phyloP scores from a whole-genome alignment of 2,329 filamentous ascomycete species.

The Teratosphaeria gauchensis region DNA sequence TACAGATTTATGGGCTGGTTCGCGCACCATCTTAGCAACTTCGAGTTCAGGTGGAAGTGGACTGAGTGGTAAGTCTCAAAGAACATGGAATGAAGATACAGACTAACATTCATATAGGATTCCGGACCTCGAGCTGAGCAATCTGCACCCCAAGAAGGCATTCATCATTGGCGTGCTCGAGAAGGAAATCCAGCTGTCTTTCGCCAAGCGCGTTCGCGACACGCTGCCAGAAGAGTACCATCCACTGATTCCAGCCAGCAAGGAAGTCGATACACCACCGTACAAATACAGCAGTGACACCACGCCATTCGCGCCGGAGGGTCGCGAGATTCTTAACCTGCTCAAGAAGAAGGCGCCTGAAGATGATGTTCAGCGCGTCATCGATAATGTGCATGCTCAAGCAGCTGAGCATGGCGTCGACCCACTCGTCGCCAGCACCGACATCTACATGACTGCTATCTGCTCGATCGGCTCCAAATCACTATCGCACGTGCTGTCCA shows the following conservation, averaged over 20 bases:
- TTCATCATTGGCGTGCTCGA: conserved; percentile 87
- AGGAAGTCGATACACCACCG: conserved; percentile 90
- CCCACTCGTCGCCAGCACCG: conserved; percentile 74
- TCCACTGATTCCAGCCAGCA: conserved; percentile 68
- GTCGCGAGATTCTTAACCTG: conserved; percentile 68
- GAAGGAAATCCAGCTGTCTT: conserved; percentile 93
- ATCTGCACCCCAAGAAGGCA: conserved; percentile 78
- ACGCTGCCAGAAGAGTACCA: conserved; percentile 81
- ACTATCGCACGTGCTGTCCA: conserved; percentile 87
- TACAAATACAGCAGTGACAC: conserved; percentile 77
- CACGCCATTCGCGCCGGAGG: conserved; percentile 73
- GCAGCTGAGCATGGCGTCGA: conserved; percentile 64
- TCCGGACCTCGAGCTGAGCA: conserved; percentile 68
- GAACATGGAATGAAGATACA: conserved; percentile 10
- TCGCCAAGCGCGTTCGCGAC: conserved; percentile 90
- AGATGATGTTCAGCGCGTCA: conserved; percentile 72
- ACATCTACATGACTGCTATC: conserved; percentile 87
- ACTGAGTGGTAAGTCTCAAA: conserved; percentile 63
- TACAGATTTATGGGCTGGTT: conserved; percentile 97
- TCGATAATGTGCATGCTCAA: conserved; percentile 71
- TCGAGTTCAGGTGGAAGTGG: conserved; percentile 99
- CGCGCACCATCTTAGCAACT: conserved; percentile 93
- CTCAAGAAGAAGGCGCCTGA: conserved; percentile 77
- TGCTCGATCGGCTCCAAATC: conserved; percentile 93
- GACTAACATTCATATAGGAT: conserved; percentile 39